A percentile compares a stretch with the other conserved stretches of the same genome.
phyloP scores from a whole-genome alignment of 768 basidiomycete genomes.

The Collybia mongolica region DNA sequence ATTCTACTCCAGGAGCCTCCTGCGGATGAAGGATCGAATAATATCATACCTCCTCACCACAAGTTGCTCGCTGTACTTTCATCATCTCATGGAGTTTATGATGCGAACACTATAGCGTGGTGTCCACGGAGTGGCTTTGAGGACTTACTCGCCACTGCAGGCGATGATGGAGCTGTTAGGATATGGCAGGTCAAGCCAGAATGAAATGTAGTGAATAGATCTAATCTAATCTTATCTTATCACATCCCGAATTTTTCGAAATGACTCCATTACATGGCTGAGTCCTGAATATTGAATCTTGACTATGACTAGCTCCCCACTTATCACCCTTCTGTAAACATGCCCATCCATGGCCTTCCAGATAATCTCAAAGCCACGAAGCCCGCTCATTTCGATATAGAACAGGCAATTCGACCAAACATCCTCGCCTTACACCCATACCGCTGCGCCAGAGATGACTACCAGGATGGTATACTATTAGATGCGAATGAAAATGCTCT shows the following conservation, averaged over 20 bases:
- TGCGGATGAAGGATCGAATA: slow-evolving; percentile 9
- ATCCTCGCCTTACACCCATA: slow-evolving; percentile 91
- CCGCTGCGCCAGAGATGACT: slow-evolving; percentile 95
- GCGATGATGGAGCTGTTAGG: slow-evolving; percentile 80
- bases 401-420: slow-evolving; percentile 86
- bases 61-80: slow-evolving; percentile 56
- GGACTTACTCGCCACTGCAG: slow-evolving; percentile 75
- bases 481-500: slow-evolving; percentile 98
- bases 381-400: slow-evolving; percentile 84
- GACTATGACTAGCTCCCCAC: no score
- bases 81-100: slow-evolving; percentile 77
- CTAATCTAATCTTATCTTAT: slow-evolving; percentile 15
- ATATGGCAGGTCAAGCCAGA: slow-evolving; percentile 58
- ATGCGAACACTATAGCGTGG: slow-evolving; percentile 87
- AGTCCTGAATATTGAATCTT: background rate
- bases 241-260: slow-evolving; percentile 1
- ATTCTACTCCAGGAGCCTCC: slow-evolving; percentile 22
- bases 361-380: slow-evolving; percentile 39
- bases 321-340: slow-evolving; percentile 18
- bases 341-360: slow-evolving; percentile 66
- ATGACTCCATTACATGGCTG: slow-evolving; percentile 6
- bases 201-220: slow-evolving; percentile 17
- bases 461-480: slow-evolving; percentile 84
- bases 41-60: slow-evolving; percentile 25
- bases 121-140: slow-evolving; percentile 66